Conservation (phyloP, 768 basidiomycete genomes). For the Holtermannia corniformis region DNA sequence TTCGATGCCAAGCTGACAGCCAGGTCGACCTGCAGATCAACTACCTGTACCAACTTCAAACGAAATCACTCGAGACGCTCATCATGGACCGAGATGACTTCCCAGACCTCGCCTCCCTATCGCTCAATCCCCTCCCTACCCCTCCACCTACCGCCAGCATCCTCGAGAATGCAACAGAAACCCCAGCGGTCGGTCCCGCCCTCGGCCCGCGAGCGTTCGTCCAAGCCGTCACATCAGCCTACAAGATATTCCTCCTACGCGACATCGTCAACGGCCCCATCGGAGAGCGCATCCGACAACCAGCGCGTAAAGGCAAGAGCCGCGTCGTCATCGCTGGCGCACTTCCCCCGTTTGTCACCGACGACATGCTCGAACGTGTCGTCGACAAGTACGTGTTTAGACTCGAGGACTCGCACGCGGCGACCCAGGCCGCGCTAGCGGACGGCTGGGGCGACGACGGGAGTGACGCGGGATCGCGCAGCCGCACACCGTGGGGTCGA, state of each 20-base stretch:
- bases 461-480: not conserved
- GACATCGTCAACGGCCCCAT: conserved; percentile 21
- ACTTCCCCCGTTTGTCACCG: conserved; percentile 23
- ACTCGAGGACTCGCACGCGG: conserved; percentile 28
- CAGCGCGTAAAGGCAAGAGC: not conserved
- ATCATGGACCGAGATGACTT: not conserved
- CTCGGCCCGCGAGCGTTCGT: conserved; percentile 20
- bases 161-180: conserved; percentile 20
- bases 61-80: conserved; percentile 9
- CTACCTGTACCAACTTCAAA: conserved; percentile 32
- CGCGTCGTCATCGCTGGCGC: conserved; percentile 23
- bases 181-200: conserved; percentile 12
- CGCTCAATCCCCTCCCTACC: not conserved
- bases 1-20: conserved; percentile 2
- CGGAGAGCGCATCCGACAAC: conserved; percentile 1
- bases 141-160: conserved; percentile 1
- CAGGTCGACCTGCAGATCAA: conserved; percentile 39
- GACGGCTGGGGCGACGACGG: not conserved
- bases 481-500: not conserved
- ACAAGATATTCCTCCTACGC: conserved; percentile 14
- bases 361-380: conserved; percentile 22
- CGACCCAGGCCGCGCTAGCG: conserved; percentile 16
- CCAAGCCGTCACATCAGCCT: conserved; percentile 9
- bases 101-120: not conserved
- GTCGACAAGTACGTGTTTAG: conserved; percentile 35